phyloP scores from a whole-genome alignment of 805 yeast species.

The Yarrowia sp. region DNA sequence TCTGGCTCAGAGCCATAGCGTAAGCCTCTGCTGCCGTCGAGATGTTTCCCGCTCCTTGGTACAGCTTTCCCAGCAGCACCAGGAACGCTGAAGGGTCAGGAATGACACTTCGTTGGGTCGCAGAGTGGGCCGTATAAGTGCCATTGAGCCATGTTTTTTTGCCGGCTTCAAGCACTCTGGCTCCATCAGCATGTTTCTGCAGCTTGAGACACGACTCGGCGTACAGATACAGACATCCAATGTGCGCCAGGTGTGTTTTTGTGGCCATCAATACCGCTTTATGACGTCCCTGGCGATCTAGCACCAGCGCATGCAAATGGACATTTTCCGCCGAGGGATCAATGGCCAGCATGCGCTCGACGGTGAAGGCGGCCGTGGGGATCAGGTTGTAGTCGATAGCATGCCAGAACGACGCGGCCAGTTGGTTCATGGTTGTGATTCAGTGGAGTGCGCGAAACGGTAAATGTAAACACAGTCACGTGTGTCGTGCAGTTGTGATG shows the following conservation, averaged over 20 bases:
- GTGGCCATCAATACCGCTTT: slow-evolving; percentile 58
- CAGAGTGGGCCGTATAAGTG: slow-evolving; percentile 15
- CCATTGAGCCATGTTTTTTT: slow-evolving; percentile 20
- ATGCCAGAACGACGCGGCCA: slow-evolving; percentile 48
- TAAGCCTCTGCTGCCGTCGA: slow-evolving; percentile 66
- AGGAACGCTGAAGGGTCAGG: slow-evolving; percentile 75
- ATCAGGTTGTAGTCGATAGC: slow-evolving; percentile 67
- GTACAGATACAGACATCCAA: slow-evolving; percentile 74
- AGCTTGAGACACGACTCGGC: slow-evolving; percentile 64
- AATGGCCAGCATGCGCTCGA: slow-evolving; percentile 74
- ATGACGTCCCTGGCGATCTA: slow-evolving; percentile 56
- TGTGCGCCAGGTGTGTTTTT: slow-evolving; percentile 50
- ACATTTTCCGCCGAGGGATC: slow-evolving; percentile 53
- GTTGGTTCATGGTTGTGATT: slow-evolving; percentile 13
- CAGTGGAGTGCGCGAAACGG: neutral
- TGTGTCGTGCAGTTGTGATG: slow-evolving; percentile 4
- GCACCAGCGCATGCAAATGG: slow-evolving; percentile 67
- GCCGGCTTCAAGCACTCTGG: slow-evolving; percentile 37
- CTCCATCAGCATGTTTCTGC: slow-evolving; percentile 58
- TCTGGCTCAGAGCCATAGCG: slow-evolving; percentile 63
- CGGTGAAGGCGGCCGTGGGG: slow-evolving; percentile 78
- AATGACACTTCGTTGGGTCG: slow-evolving; percentile 32
- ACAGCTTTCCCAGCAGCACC: slow-evolving; percentile 68
- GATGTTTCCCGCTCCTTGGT: slow-evolving; percentile 55
- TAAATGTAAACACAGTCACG: slow-evolving; percentile 24